Percentiles rank a stretch among this genome's conserved stretches.
These are phyloP conservation scores for Laburnicola sp. DNA, from an alignment of 2,329 filamentous ascomycete genomes.

Conservation along the genomic window DNA sequence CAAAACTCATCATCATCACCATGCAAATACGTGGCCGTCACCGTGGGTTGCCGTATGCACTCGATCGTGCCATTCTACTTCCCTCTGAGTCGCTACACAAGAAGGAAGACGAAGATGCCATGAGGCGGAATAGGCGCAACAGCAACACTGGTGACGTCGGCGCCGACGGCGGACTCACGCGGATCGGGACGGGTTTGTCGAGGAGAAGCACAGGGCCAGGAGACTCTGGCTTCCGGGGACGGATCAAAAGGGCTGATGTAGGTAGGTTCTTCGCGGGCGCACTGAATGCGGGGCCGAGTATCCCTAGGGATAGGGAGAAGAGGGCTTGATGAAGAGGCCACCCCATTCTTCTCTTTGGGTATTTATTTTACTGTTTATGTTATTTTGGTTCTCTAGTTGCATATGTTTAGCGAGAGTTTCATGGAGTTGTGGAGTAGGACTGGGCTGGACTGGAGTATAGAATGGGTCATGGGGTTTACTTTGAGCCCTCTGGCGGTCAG, in stretches of 20 bases:
- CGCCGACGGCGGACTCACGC: slow-evolving; percentile 17
- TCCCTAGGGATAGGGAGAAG: slow-evolving; percentile 30
- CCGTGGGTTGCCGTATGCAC: slow-evolving; percentile 66
- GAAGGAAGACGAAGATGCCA: slow-evolving; percentile 60
- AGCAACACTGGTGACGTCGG: slow-evolving; percentile 26
- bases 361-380: too few species aligned
- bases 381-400: too few species aligned
- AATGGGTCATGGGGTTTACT: too few species aligned
- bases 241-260: slow-evolving; percentile 14
- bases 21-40: slow-evolving; percentile 69
- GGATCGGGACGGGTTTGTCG: slow-evolving; percentile 24
- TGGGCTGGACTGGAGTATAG: too few species aligned
- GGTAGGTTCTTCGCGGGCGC: slow-evolving; percentile 30
- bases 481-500: too few species aligned
- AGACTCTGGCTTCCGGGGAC: slow-evolving; percentile 9
- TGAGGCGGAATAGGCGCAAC: slow-evolving; percentile 42
- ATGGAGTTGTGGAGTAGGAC: too few species aligned
- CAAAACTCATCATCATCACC: slow-evolving; percentile 66
- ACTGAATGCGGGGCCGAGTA: slow-evolving; percentile 35
- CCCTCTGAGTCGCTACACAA: slow-evolving; percentile 66
- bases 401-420: too few species aligned
- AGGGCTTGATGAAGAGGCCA: too few species aligned
- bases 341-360: too few species aligned
- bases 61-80: slow-evolving; percentile 70
- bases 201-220: slow-evolving; percentile 12